These are phyloP conservation scores for Linnemannia elongata DNA, from an alignment of 192 early-diverging fungal species.

Conservation along the genomic window DNA sequence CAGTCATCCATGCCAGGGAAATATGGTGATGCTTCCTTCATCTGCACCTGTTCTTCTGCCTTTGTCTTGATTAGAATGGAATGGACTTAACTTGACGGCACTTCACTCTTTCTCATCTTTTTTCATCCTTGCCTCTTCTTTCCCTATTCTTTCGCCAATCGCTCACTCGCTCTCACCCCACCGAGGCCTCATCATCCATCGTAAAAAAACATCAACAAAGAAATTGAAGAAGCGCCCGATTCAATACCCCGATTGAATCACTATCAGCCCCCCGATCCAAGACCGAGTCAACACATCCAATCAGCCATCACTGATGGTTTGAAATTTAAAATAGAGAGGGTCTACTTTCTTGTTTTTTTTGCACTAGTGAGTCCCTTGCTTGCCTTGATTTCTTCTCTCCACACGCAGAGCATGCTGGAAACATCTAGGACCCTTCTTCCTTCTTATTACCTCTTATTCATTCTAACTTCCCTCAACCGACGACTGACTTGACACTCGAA, in stretches of 20 bases:
- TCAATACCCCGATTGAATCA: background rate
- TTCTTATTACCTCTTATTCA: background rate
- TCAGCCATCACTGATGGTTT: too few relatives aligned
- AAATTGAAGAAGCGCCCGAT: background rate
- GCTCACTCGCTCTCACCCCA: too few relatives aligned
- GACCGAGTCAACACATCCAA: background rate
- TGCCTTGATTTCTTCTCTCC: too few relatives aligned
- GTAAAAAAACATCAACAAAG: background rate
- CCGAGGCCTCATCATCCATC: background rate
- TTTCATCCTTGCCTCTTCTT: background rate
- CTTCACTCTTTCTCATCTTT: background rate
- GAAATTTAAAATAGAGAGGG: background rate
- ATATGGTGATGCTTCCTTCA: background rate
- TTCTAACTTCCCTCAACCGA: too few relatives aligned
- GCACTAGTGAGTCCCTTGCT: too few relatives aligned
- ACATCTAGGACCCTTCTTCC: too few relatives aligned
- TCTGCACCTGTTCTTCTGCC: background rate
- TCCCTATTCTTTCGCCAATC: background rate
- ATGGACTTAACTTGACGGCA: background rate
- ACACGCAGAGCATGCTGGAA: too few relatives aligned
- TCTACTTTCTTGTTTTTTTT: too few relatives aligned
- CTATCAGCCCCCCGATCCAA: background rate
- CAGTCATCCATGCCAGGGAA: background rate
- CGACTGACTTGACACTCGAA: background rate
- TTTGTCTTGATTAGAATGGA: background rate